Base-by-base conservation (phyloP, 2,329 filamentous ascomycete species). In the Helotiales sp. region DNA sequence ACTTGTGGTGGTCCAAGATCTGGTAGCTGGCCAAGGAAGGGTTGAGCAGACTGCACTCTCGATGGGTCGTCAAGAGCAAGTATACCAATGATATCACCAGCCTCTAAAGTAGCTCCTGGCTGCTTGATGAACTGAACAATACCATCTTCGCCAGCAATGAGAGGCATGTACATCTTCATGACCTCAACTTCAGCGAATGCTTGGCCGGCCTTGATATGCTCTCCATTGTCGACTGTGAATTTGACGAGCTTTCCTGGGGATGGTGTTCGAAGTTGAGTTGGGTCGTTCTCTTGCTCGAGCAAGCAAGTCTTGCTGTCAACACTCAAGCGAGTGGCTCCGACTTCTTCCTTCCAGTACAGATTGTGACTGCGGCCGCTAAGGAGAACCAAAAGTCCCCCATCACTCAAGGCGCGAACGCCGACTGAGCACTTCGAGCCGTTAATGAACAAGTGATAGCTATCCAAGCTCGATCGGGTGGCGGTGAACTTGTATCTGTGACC, bases 121-220 rank as follows among this genome's bases (percentile, higher is more conserved):
- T 98, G 96, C 88, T 99, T 99, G 85, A 99, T 97, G 76, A 99
- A 88, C 83, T 97, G 96, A 65, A 99, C 95, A 63, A 97, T 87
- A 84, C 96, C 96, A 75, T 97, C 96, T 80, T 99, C 96, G 78
- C 94, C 91, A 2, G 96, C 92, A 69, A 99, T 87, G 64, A 99
- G 86, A 76, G 96, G 96, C 96, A 99, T 99, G 87, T 98, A 98
- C 96, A 99, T 99, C 87, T 99, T 99, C 96, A 99, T 99, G 81
- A 99, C 96, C 82, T 99, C 96, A 47, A 99, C 95, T 80, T 99
- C 96, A 64, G 96, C 96, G 77, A 93, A 99, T 37, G 95, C 85
- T 80, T 98, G 92, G 65, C 95, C 95, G 74, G 96, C 93, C 80
- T 89, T 91, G 80, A 99, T 89, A 79, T 99, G 96, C 74, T 93